Conservation (phyloP, 768 basidiomycete genomes). For the Fistulinella prunicolor region DNA sequence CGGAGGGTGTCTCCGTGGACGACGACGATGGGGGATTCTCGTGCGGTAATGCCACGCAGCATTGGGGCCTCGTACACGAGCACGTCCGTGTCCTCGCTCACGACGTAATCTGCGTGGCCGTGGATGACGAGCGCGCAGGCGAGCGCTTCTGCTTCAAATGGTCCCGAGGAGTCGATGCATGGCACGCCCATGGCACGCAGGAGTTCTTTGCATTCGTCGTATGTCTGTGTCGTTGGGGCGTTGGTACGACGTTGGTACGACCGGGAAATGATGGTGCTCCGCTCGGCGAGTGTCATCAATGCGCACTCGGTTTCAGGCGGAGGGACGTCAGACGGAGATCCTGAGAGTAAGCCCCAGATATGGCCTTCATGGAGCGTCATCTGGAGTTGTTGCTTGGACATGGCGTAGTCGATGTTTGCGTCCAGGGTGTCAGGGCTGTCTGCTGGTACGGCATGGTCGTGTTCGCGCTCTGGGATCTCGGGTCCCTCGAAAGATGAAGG, state of each 20-base stretch:
- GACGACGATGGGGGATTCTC: slow-evolving; percentile 54
- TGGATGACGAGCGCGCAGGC: slow-evolving; percentile 72
- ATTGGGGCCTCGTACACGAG: slow-evolving; percentile 80
- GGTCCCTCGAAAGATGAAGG: slow-evolving; percentile 28
- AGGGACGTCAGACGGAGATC: slow-evolving; percentile 7
- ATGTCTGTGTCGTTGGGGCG: slow-evolving; percentile 62
- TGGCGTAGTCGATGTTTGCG: slow-evolving; percentile 40
- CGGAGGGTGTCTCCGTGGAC: slow-evolving; percentile 67
- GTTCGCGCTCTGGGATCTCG: slow-evolving; percentile 8
- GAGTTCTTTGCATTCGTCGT: slow-evolving; percentile 66
- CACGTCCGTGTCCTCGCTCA: slow-evolving; percentile 89
- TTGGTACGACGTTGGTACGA: slow-evolving; percentile 65
- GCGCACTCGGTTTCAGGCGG: slow-evolving; percentile 22
- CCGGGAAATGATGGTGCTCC: slow-evolving; percentile 55
- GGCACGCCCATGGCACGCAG: slow-evolving; percentile 80
- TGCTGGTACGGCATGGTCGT: slow-evolving; percentile 2
- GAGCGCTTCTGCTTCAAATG: slow-evolving; percentile 83
- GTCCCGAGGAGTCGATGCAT: slow-evolving; percentile 62
- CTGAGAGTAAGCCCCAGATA: slow-evolving; percentile 51
- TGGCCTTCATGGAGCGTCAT: slow-evolving; percentile 58
- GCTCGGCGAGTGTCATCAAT: slow-evolving; percentile 39
- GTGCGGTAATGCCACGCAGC: slow-evolving; percentile 69
- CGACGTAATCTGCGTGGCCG: slow-evolving; percentile 83
- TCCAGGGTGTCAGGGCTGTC: slow-evolving; percentile 30
- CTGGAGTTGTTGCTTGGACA: slow-evolving; percentile 62